phyloP scores from a whole-genome alignment of 192 early-diverging fungal genomes.

The Coemansia sp. region DNA sequence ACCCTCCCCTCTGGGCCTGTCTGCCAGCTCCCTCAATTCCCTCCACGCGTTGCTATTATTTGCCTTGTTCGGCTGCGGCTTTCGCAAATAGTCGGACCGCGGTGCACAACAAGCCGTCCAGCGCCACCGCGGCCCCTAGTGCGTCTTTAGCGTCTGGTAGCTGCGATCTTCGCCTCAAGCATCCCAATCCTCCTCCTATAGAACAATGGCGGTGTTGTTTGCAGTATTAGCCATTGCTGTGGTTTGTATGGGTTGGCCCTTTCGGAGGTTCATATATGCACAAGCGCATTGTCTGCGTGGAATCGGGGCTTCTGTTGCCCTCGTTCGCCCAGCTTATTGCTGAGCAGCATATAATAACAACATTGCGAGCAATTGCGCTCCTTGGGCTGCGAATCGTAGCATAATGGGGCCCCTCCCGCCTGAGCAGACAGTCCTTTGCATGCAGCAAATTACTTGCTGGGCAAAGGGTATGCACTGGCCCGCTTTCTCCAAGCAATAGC shows the following conservation, averaged over 20 bases:
- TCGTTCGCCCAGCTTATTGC: background rate
- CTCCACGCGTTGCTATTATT: constrained; percentile 2
- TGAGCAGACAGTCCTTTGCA: background rate
- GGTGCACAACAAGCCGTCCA: background rate
- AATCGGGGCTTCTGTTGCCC: background rate
- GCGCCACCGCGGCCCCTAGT: background rate
- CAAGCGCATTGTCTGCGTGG: background rate
- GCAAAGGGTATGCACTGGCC: constrained; percentile 1
- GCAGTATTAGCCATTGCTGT: constrained; percentile 2
- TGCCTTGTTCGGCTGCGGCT: background rate
- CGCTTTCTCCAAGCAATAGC: constrained; percentile 5
- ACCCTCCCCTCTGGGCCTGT: background rate
- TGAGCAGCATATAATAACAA: background rate
- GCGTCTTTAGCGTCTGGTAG: constrained; percentile 12
- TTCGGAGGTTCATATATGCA: constrained; percentile 14
- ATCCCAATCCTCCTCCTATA: constrained; percentile 46
- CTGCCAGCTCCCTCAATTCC: background rate
- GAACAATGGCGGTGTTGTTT: background rate
- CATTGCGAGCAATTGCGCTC: background rate
- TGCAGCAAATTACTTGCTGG: background rate
- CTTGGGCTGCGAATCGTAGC: background rate
- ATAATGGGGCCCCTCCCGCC: background rate
- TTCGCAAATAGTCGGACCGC: background rate
- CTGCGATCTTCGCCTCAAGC: constrained; percentile 39
- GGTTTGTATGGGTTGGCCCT: background rate